These are phyloP conservation scores for Raphidocelis subcapitata DNA, from an alignment of 139 green algal genomes.

Conservation along the genomic window DNA sequence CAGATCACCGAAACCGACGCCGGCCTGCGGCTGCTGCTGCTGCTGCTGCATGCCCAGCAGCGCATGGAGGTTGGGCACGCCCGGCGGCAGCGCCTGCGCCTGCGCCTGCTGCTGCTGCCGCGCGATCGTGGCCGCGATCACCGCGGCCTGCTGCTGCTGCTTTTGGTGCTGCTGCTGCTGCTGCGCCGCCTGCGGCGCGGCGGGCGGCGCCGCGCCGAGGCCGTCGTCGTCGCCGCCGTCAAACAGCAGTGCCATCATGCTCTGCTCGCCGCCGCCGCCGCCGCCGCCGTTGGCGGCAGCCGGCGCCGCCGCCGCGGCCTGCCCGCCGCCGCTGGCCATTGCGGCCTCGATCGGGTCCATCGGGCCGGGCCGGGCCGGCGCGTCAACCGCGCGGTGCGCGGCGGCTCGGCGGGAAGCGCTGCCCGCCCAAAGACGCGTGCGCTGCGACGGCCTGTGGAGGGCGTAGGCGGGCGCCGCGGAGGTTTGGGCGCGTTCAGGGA, in stretches of 20 bases:
- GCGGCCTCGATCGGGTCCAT: too few relatives aligned
- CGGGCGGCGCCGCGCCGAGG: not conserved
- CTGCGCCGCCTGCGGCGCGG: not conserved
- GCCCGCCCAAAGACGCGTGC: too few relatives aligned
- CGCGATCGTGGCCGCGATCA: not conserved
- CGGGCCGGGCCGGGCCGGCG: too few relatives aligned
- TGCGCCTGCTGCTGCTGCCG: not conserved
- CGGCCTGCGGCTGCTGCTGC: constrained; percentile 3
- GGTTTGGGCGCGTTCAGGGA: too few relatives aligned
- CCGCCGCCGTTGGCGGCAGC: not conserved
- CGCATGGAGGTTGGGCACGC: constrained; percentile 14
- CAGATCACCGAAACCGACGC: not conserved
- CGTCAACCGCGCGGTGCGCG: too few relatives aligned
- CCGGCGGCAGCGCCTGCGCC: not conserved
- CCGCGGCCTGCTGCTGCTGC: constrained; percentile 21
- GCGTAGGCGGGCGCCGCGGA: too few relatives aligned
- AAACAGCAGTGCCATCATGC: constrained; percentile 5
- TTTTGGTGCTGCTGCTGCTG: constrained; percentile 4
- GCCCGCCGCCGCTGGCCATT: too few relatives aligned
- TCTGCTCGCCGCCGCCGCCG: not conserved
- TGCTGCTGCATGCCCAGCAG: constrained; percentile 14
- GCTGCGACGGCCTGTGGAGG: too few relatives aligned
- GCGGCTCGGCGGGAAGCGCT: too few relatives aligned
- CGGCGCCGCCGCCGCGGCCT: too few relatives aligned
- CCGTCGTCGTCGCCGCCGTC: not conserved